Base-by-base conservation (phyloP, 805 yeast species). In the Torulaspora maleeae region DNA sequence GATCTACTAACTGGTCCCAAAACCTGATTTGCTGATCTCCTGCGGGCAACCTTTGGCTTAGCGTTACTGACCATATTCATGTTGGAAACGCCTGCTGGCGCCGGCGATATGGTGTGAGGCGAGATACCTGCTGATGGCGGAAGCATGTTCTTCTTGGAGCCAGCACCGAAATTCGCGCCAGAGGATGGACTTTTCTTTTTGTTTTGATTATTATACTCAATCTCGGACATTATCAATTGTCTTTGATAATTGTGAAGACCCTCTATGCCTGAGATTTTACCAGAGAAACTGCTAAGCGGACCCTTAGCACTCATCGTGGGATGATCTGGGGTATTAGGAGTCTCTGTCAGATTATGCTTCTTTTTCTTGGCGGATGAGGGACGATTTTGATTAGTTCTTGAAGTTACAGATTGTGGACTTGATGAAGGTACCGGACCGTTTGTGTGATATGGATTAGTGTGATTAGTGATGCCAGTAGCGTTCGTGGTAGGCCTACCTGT, bases 221-320 rank as follows among this genome's bases (percentile, higher is more conserved):
- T 78, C 56, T 86, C 95, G 58, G 87, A 67, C 43, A 83, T 61
- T 76, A 84, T 76, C 53, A 86, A 68, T 63, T 86, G 91, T 72
- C 79, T 80, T 62, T 86, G 95, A 63, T 87, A 86, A 59, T 86
- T 95, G 55, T 83, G 86, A 32, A 86, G 68, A 1, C 91, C 90
- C 56, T 74, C 56, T 43, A 42, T 49, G 43, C 49, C 49, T 4
- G 53, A 52, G n/a, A 43, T 41, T 24, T 36, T 53, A 29, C 44
- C 44, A 9, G 39, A 38, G 17, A 32, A 25, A 16, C 37, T 32
- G 13, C 24, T 32, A 12, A 16, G 15, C n/a, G 37, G 27, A 15
- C 36, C 36, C 12, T 15, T 39, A 16, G 24, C 15, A 9, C n/a
- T 16, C 15, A 34, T 29, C 6, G 29, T 17, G 5, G 37, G 30